Conservation (phyloP, 2,329 filamentous ascomycete species). For the Orbilia oligospora region DNA sequence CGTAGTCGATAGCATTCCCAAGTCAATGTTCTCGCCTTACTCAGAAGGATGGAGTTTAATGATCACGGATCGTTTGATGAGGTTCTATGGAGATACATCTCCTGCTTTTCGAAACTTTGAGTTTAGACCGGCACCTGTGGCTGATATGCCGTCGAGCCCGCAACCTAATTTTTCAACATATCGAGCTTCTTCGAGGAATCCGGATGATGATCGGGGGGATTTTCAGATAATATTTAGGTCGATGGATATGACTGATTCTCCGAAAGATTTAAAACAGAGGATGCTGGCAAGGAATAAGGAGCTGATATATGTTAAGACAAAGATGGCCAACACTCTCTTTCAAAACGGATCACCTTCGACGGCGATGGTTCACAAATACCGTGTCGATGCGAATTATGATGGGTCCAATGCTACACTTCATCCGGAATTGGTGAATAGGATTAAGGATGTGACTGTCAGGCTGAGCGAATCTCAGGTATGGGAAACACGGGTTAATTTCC, state of each 20-base stretch:
- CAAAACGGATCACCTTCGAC: constrained; percentile 77
- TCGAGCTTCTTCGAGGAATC: constrained; percentile 3
- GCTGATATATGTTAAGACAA: constrained; percentile 65
- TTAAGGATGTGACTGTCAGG: constrained; percentile 14
- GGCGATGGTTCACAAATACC: constrained; percentile 67
- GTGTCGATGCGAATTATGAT: not conserved
- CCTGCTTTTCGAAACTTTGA: not conserved
- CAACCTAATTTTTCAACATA: not conserved
- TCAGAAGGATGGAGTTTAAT: constrained; percentile 36
- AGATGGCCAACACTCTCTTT: constrained; percentile 82
- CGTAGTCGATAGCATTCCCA: constrained; percentile 31
- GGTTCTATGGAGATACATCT: constrained; percentile 2
- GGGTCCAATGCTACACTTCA: not conserved
- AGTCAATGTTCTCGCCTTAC: not conserved
- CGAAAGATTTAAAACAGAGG: not conserved
- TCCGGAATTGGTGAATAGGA: not conserved
- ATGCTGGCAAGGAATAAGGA: not conserved
- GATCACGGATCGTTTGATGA: constrained; percentile 14
- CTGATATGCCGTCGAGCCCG: not conserved
- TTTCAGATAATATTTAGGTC: constrained; percentile 32
- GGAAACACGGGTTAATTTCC: constrained; percentile 64
- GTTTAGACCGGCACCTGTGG: not conserved
- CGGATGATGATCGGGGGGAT: constrained; percentile 21
- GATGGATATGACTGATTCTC: not conserved
- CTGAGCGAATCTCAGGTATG: constrained; percentile 6